phyloP scores from a whole-genome alignment of 345 rosid species.

The Lepidium didymum region DNA sequence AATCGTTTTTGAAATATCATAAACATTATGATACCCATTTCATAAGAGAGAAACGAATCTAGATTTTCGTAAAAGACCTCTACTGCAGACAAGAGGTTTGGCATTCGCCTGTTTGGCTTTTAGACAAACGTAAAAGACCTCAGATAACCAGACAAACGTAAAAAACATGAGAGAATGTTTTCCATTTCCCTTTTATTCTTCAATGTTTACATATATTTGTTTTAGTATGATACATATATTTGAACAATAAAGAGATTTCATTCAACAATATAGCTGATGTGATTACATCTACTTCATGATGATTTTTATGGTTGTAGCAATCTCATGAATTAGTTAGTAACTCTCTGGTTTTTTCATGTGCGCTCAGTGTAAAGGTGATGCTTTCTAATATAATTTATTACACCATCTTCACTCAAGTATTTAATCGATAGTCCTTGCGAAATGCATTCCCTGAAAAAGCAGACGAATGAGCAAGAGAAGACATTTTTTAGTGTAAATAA shows the following conservation, averaged over 20 bases:
- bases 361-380: conserved; percentile 37
- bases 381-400: conserved; percentile 48
- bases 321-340: neutral
- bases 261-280: neutral
- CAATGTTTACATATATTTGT: neutral
- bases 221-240: neutral
- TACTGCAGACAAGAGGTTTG: too few species aligned
- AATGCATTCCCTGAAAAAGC: conserved; percentile 63
- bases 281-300: neutral
- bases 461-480: neutral
- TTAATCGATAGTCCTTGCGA: conserved; percentile 66
- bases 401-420: conserved; percentile 67
- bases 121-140: too few species aligned
- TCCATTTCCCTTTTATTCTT: neutral
- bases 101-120: too few species aligned
- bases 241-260: neutral
- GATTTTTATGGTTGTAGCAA: neutral
- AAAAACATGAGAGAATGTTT: neutral
- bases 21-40: neutral
- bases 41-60: neutral
- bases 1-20: neutral
- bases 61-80: neutral
- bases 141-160: neutral
- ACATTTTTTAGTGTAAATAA: neutral
- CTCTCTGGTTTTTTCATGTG: neutral